phyloP scores from a whole-genome alignment of 129 eudicot genomes.

The Silybum marianum region DNA sequence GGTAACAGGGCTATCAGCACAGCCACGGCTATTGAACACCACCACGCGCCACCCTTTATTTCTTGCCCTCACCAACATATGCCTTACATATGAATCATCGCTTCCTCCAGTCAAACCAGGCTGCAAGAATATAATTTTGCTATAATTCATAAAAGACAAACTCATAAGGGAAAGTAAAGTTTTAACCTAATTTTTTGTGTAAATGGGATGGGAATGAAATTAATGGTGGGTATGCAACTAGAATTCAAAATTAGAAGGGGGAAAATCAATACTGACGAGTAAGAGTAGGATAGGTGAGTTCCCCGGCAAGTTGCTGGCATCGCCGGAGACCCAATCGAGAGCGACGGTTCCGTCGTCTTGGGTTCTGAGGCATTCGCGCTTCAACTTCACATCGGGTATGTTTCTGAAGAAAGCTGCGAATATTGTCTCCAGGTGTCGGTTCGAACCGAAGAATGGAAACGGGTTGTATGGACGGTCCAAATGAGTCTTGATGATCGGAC shows the following conservation, averaged over 20 bases:
- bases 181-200: neutral
- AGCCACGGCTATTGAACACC: constrained; percentile 90
- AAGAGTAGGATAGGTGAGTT: constrained; percentile 54
- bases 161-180: neutral
- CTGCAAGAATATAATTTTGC: constrained; percentile 37
- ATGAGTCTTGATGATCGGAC: constrained; percentile 51
- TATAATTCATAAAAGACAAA: neutral
- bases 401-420: constrained; percentile 67
- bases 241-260: neutral
- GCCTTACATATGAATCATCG: constrained; percentile 67
- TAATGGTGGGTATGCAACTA: neutral
- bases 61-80: constrained; percentile 69
- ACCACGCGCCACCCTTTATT: constrained; percentile 76
- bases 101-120: constrained; percentile 88
- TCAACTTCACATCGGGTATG: constrained; percentile 55
- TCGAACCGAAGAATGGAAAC: constrained; percentile 53
- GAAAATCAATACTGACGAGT: constrained; percentile 42
- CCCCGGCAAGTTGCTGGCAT: constrained; percentile 37
- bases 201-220: neutral
- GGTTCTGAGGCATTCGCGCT: constrained; percentile 68
- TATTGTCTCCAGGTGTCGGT: constrained; percentile 74
- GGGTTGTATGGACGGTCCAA: constrained; percentile 49
- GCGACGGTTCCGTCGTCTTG: constrained; percentile 61
- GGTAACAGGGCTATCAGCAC: constrained; percentile 80
- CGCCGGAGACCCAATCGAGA: constrained; percentile 83